phyloP scores from a whole-genome alignment of 441 rosid species.

The Pelargonium myrrhifolium region DNA sequence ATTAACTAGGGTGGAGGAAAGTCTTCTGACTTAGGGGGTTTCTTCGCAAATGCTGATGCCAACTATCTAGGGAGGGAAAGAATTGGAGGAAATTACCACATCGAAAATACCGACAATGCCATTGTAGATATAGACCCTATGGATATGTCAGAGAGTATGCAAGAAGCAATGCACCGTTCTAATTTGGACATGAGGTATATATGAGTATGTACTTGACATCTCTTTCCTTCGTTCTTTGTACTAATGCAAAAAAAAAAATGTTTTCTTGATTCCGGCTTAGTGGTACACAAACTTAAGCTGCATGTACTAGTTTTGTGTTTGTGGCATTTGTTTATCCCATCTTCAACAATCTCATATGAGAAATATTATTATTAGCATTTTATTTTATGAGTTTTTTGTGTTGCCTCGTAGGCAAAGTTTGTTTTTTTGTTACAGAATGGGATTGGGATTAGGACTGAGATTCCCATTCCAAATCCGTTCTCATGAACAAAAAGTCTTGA shows the following conservation, averaged over 20 bases:
- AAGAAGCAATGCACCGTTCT: conserved; percentile 93
- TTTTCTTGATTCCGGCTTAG: not conserved
- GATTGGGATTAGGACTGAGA: no score
- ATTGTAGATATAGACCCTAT: conserved; percentile 57
- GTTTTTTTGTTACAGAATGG: no score
- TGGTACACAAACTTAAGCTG: not conserved
- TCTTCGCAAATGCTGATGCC: conserved; percentile 64
- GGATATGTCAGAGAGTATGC: conserved; percentile 98
- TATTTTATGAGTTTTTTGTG: not conserved
- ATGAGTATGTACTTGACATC: conserved; percentile 25
- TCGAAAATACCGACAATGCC: conserved; percentile 33
- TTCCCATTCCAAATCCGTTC: no score
- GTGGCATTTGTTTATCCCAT: not conserved
- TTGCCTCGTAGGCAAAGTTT: not conserved
- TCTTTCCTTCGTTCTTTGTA: not conserved
- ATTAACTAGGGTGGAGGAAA: conserved; percentile 51
- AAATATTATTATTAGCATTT: not conserved
- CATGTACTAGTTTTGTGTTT: no score
- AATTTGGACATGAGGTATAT: conserved; percentile 84
- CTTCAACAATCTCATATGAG: not conserved
- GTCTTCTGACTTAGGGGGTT: conserved; percentile 62
- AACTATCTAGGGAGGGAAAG: conserved; percentile 41
- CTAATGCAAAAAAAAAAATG: not conserved
- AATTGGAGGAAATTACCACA: conserved; percentile 34
- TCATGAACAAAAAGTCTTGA: no score